Conservation (phyloP, 225 moss, liverwort and hornwort genomes). For the Ulota crispa region DNA sequence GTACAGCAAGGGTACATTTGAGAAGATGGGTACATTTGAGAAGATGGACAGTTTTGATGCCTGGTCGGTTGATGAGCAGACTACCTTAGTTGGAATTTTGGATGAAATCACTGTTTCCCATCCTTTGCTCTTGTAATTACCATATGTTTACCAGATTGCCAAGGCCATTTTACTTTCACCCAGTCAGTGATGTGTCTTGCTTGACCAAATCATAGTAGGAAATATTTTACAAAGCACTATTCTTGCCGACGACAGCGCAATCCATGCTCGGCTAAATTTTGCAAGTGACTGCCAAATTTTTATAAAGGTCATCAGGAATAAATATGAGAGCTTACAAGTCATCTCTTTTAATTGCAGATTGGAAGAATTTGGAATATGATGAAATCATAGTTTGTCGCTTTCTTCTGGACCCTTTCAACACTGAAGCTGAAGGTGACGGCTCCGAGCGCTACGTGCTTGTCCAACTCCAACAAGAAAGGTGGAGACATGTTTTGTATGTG, state of each 20-base stretch:
- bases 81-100: background rate
- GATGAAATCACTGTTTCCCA: conserved; percentile 28
- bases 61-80: too few species aligned
- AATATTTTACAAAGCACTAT: background rate
- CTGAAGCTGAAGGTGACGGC: background rate
- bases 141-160: too few species aligned
- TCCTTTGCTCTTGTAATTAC: background rate
- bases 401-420: background rate
- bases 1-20: too few species aligned
- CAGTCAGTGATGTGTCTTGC: background rate
- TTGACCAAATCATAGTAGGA: background rate
- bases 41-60: too few species aligned
- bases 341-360: background rate
- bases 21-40: too few species aligned
- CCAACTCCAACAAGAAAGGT: background rate
- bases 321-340: background rate
- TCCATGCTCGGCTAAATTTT: background rate
- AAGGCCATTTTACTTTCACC: background rate
- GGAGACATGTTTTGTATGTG: background rate
- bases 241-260: background rate
- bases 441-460: background rate
- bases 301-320: background rate
- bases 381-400: background rate
- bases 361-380: too few species aligned
- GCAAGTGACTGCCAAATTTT: background rate